These are phyloP conservation scores for Picea abies DNA, from an alignment of 83 land plant genomes.

Conservation along the genomic window DNA sequence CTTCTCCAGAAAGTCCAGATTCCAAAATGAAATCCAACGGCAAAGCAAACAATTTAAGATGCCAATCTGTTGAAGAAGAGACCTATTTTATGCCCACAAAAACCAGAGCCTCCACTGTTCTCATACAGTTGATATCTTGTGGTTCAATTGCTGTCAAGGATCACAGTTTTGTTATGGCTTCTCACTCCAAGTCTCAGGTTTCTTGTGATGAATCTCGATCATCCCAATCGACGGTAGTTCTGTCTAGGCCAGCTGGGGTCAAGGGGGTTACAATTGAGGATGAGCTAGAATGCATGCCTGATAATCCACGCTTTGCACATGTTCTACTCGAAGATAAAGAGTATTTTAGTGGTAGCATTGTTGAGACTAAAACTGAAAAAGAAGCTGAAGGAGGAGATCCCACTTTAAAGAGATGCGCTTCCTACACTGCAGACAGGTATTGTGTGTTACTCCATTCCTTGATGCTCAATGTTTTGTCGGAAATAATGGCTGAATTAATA, in stretches of 20 bases:
- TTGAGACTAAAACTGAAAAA: slow-evolving; percentile 52
- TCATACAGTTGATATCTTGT: slow-evolving; percentile 70
- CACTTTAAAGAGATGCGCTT: slow-evolving; percentile 56
- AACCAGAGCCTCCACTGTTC: slow-evolving; percentile 45
- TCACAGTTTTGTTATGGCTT: slow-evolving; percentile 19
- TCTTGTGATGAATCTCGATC: slow-evolving; percentile 58
- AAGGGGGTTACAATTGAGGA: slow-evolving; percentile 23
- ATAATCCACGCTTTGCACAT: slow-evolving; percentile 43
- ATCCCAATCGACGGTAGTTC: slow-evolving; percentile 30
- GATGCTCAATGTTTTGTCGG: not conserved
- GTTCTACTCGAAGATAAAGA: slow-evolving; percentile 63
- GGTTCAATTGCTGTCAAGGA: slow-evolving; percentile 73
- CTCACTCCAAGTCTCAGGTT: slow-evolving; percentile 40
- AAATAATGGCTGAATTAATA: not conserved
- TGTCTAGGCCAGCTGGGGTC: slow-evolving; percentile 30
- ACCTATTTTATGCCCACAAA: slow-evolving; percentile 19
- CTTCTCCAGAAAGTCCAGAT: slow-evolving; percentile 17
- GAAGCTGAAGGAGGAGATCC: slow-evolving; percentile 24
- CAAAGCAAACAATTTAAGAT: slow-evolving; percentile 45
- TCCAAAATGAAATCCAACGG: slow-evolving; percentile 18
- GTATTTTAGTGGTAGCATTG: slow-evolving; percentile 74
- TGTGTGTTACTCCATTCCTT: not conserved
- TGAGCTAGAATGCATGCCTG: slow-evolving; percentile 51
- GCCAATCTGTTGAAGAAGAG: slow-evolving; percentile 50
- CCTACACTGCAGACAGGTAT: slow-evolving; percentile 68